phyloP scores from a whole-genome alignment of 2,329 filamentous ascomycete genomes.

The Teratosphaeria epicoccoides region DNA sequence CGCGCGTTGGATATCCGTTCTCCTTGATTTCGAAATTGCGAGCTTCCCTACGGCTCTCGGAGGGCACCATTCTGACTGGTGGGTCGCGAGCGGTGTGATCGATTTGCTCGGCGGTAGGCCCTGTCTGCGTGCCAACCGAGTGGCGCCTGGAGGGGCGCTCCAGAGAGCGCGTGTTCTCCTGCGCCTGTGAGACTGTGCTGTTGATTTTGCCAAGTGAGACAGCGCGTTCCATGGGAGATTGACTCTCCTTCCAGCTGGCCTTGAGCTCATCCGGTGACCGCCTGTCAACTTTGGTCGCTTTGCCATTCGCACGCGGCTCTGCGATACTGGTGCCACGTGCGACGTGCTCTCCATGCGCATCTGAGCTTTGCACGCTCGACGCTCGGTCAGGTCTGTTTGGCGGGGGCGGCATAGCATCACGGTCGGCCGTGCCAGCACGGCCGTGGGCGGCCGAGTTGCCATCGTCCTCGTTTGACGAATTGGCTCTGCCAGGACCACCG shows the following conservation, averaged over 20 bases:
- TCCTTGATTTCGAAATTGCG: constrained; percentile 17
- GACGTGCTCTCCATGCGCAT: not conserved
- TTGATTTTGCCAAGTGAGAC: not conserved
- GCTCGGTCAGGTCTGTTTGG: constrained; percentile 11
- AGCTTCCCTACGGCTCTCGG: constrained; percentile 15
- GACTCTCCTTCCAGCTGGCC: constrained; percentile 1
- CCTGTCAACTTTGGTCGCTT: not conserved
- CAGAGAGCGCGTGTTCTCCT: constrained; percentile 8
- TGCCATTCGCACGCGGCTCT: not conserved
- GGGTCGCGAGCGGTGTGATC: not conserved
- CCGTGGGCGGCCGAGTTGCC: constrained; percentile 3
- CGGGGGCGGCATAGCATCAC: constrained; percentile 19
- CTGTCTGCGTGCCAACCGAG: constrained; percentile 6
- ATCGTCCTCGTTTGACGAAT: constrained; percentile 11
- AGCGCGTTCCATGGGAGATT: not conserved
- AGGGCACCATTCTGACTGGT: constrained; percentile 7
- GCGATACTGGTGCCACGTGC: constrained; percentile 2
- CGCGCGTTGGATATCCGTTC: constrained; percentile 11
- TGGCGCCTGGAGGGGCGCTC: constrained; percentile 11
- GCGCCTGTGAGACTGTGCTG: not conserved
- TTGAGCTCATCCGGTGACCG: not conserved
- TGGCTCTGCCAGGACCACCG: constrained; percentile 21
- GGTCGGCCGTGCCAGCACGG: constrained; percentile 16
- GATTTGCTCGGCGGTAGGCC: not conserved
- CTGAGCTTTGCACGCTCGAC: constrained; percentile 6